Base-by-base conservation (phyloP, 1,284 basidiomycete genomes). In the Malassezia obtusa region DNA sequence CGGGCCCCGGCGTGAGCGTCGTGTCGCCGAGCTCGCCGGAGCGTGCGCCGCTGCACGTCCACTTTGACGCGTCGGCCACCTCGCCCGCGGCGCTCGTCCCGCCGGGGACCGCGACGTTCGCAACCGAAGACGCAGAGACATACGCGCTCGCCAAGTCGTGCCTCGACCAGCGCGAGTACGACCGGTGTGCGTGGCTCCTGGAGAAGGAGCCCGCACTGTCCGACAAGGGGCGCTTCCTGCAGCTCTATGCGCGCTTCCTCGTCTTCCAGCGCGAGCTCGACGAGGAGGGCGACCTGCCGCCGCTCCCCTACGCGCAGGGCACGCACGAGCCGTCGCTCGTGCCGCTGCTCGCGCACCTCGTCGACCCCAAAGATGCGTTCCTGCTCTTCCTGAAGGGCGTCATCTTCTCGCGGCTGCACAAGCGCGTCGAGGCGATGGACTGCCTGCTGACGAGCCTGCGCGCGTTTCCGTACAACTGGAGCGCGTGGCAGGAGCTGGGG, bases 401-500 rank as follows among this genome's bases (percentile, higher is more conserved):
- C 10, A 51, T 73, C n/a, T 55, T 73, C n/a, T 63, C 62, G 25
- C 67, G 66, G 43, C 60, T 73, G 15, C 58, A 67, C 50, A 66
- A 66, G 26, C 62, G 67, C 6, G 60, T 71, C 59, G 86, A 89
- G 68, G 89, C 92, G 0, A 85, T 92, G 31, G 88, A 90, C 67
- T 82, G 79, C 61, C 80, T 84, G 8, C 77, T 95, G 17, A 75
- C 82, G 30, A 91, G 89, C 6, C 83, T 96, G 44, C 79, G 81
- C 45, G 78, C 79, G 3, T 89, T 86, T 67, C 85, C 88, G 8
- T 98, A 89, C 84, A 96, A 96, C 71, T 99, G 94, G 92, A 87
- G 87, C 24, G 80, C 84, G 4, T 99, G 94, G 92, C 62, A 57
- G 52, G 58, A 58, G 58, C 59, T 68, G 59, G 58, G 60, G 51